A percentile compares a stretch with the other conserved stretches of the same genome.
These are phyloP conservation scores for Eurotiales sp. DNA, from an alignment of 2,329 filamentous ascomycete genomes.

Conservation along the genomic window DNA sequence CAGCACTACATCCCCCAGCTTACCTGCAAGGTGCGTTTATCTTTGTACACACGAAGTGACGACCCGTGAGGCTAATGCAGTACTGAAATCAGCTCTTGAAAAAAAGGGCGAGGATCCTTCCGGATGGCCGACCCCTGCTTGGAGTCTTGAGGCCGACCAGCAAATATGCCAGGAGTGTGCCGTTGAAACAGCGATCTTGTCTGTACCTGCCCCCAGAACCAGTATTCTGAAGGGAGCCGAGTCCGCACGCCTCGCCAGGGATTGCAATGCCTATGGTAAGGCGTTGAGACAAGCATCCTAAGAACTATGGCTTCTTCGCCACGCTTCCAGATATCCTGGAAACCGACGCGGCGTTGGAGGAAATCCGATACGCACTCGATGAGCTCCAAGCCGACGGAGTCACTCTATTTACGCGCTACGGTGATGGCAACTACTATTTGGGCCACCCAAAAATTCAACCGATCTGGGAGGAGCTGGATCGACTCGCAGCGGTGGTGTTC, in stretches of 20 bases:
- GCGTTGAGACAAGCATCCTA: conserved; percentile 30
- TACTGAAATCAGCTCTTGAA: no score
- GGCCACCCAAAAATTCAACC: conserved; percentile 40
- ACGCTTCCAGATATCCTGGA: conserved; percentile 36
- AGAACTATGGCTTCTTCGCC: conserved; percentile 41
- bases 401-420: conserved; percentile 45
- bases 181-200: background rate
- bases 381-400: conserved; percentile 46
- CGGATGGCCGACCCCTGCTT: conserved; percentile 1
- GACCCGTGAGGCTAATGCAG: no score
- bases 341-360: conserved; percentile 25
- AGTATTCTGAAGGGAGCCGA: no score
- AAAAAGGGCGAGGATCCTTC: conserved; percentile 2
- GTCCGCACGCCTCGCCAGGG: conserved; percentile 17
- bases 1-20: no score
- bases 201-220: background rate
- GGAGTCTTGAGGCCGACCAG: background rate
- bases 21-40: no score
- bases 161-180: background rate
- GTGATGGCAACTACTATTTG: conserved; percentile 39
- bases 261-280: conserved; percentile 27
- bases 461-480: conserved; percentile 45
- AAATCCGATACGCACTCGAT: conserved; percentile 40
- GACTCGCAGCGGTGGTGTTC: conserved; percentile 42
- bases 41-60: no score